These are phyloP conservation scores for Teunomyces panamensis DNA, from an alignment of 805 yeast species.

Conservation along the genomic window DNA sequence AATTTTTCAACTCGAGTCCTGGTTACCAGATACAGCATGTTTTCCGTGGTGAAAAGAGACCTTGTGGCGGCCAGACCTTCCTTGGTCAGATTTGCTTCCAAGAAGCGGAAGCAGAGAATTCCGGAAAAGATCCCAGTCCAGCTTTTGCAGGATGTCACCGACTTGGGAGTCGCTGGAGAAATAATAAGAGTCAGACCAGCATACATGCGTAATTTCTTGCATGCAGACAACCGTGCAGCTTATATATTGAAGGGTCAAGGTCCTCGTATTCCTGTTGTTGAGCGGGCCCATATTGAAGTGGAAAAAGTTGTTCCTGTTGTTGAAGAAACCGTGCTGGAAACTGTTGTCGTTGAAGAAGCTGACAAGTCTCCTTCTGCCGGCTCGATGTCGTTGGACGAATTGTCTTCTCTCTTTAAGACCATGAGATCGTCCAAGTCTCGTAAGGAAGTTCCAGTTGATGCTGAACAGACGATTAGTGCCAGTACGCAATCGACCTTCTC, in stretches of 20 bases:
- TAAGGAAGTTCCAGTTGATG: constrained; percentile 1
- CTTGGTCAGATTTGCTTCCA: constrained; percentile 12
- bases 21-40: not conserved
- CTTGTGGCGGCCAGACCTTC: constrained; percentile 1
- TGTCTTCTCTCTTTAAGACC: constrained; percentile 32
- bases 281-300: constrained; percentile 10
- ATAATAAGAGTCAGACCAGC: constrained; percentile 74
- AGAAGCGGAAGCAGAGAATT: constrained; percentile 11
- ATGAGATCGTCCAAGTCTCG: constrained; percentile 18
- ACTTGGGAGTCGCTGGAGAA: constrained; percentile 69
- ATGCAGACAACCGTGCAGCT: constrained; percentile 69
- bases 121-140: constrained; percentile 63
- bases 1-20: constrained; percentile 3
- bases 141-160: constrained; percentile 63
- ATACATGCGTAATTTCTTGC: constrained; percentile 75
- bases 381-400: constrained; percentile 38
- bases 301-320: not conserved
- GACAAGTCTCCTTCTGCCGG: constrained; percentile 10
- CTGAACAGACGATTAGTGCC: constrained; percentile 12
- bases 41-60: constrained; percentile 1
- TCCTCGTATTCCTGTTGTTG: constrained; percentile 43
- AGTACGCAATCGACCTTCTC: constrained; percentile 20
- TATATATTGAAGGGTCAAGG: constrained; percentile 46
- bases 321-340: constrained; percentile 3
- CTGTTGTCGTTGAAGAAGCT: not conserved